Evolutionary conservation across 1,139 yeast genomes (phyloP).

Genomic region (Scheffersomyces parashehatae): DNA sequence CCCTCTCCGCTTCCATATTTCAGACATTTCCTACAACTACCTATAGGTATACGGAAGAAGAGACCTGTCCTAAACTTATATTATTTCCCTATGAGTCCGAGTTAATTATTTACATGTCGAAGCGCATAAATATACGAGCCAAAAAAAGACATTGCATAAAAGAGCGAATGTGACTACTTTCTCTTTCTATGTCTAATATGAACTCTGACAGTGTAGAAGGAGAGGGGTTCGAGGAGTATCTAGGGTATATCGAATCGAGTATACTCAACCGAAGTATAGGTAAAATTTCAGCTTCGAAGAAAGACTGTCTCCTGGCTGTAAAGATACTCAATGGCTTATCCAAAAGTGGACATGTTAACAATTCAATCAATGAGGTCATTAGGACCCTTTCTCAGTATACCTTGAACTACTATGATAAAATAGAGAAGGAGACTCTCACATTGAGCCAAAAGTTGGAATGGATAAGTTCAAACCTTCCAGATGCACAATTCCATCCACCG

Average conservation of each 20-base stretch:
- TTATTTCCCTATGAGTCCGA: too few relatives aligned
- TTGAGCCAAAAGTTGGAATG: not conserved
- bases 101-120: too few relatives aligned
- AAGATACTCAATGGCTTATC: not conserved
- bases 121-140: too few relatives aligned
- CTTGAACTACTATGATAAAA: not conserved
- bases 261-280: not conserved
- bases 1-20: too few relatives aligned
- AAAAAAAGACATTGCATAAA: too few relatives aligned
- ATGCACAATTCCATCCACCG: constrained; percentile 36
- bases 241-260: not conserved
- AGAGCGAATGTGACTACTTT: too few relatives aligned
- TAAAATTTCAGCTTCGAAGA: not conserved
- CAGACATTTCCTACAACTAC: too few relatives aligned
- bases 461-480: not conserved
- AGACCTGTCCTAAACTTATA: too few relatives aligned
- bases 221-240: too few relatives aligned
- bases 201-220: too few relatives aligned
- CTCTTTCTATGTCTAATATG: too few relatives aligned
- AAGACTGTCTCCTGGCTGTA: not conserved
- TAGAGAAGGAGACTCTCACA: not conserved
- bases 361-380: not conserved
- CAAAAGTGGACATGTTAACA: not conserved
- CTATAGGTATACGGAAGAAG: too few relatives aligned
- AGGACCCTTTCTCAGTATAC: not conserved